Evolutionary conservation across 345 rosid genomes (phyloP), one percentile per base, ranked within the genome.

Genomic region (Zanthoxylum bungeanum): DNA sequence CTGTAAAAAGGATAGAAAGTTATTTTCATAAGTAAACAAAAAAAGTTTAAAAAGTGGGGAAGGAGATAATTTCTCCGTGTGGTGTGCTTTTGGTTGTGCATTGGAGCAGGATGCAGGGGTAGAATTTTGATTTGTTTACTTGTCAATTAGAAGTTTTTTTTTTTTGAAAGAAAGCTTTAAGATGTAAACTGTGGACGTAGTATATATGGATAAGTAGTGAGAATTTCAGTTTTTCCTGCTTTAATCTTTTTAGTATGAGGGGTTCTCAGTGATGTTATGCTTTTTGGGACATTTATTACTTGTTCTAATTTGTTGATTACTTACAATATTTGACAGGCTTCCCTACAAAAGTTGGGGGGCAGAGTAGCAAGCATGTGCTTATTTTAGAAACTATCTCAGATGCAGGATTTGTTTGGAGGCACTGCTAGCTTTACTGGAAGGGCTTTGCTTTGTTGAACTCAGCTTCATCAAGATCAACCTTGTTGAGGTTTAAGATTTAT

Each of bases 321-420:
- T 47, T 62, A 77, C 66, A 47, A 77, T 80, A 75, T 77, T 76
- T 75, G 74, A 76, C 80, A 68, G 85, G 80, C 80, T 83, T 83
- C 85, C 86, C 81, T 75, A 78, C 77, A 63, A 52, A n/a, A 22
- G 50, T 60, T 79, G 77, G 83, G 85, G 78, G 77, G 77, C 75
- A 77, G 84, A 72, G 44, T 57, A 53, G 72, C 74, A 67, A 73
- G 73, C 72, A 44, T 59, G 71, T 79, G 52, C 60, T 76, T 78
- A 49, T 66, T 74, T 76, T 77, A 61, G 57, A 64, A 71, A 64
- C 62, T 39, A 60, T 42, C 50, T 63, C 64, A 39, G 62, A 44
- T 73, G 50, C 72, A 57, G 70, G 81, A 78, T 64, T 68, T 59
- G 40, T 71, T 46, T 62, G 76, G 78, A 82, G 78, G 76, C 72